Conservation (phyloP, 257 asterid species). For the Eucommia ulmoides region DNA sequence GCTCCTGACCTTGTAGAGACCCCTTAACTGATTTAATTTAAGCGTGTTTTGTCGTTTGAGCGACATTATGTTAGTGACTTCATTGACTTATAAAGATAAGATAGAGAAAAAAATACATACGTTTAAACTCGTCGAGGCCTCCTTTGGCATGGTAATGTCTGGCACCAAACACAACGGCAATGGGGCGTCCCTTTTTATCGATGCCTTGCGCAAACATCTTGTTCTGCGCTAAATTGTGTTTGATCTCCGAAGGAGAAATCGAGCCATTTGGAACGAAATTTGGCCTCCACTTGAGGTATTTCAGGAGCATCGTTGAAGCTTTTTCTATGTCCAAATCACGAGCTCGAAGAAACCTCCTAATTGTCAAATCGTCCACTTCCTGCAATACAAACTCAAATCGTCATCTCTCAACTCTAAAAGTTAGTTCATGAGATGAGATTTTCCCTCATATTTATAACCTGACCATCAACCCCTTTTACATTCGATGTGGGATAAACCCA, state of each 20-base stretch:
- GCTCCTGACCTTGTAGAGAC: too few species aligned
- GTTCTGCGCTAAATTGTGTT: slow-evolving; percentile 47
- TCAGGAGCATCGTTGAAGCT: slow-evolving; percentile 45
- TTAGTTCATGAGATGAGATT: background rate
- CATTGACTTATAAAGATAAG: too few species aligned
- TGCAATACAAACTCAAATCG: slow-evolving; percentile 6
- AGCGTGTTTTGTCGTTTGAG: too few species aligned
- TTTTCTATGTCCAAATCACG: slow-evolving; percentile 46
- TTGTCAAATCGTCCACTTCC: slow-evolving; percentile 50
- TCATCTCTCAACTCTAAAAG: background rate
- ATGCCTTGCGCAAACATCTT: slow-evolving; percentile 63
- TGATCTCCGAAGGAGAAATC: slow-evolving; percentile 34
- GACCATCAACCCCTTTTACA: too few species aligned
- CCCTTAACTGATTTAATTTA: too few species aligned
- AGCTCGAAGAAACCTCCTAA: slow-evolving; percentile 76
- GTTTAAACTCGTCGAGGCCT: slow-evolving; percentile 63
- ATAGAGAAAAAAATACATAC: slow-evolving; percentile 25
- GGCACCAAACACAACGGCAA: slow-evolving; percentile 42
- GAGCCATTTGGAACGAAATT: slow-evolving; percentile 46
- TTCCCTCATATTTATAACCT: too few species aligned
- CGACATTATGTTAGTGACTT: too few species aligned
- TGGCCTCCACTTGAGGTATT: slow-evolving; percentile 50
- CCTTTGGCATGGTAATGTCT: slow-evolving; percentile 49
- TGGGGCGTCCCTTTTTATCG: slow-evolving; percentile 58
- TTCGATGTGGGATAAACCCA: too few species aligned